Evolutionary conservation across 2,329 filamentous ascomycete species (phyloP), one percentile per base, ranked within the genome.

Genomic region (Colletotrichum truncatum): DNA sequence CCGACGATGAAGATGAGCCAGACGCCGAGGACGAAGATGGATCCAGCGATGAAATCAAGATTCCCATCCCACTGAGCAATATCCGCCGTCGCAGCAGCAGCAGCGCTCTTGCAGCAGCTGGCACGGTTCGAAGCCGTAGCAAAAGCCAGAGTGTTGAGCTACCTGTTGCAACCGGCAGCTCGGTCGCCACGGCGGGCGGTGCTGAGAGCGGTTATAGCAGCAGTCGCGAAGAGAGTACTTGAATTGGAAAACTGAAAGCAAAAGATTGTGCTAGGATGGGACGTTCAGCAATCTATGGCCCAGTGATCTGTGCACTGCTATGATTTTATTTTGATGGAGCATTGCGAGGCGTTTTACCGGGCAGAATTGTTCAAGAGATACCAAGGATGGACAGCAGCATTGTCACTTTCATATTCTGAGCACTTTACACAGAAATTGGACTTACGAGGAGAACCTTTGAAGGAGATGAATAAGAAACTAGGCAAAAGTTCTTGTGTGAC

Each of bases 121-220:
- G 74, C 16, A 76, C 74, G 0, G 69, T 70, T 1, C 69, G 75
- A 26, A 71, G 64, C 2, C 70, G 71, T 12, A 79, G 74, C 36
- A 77, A 75, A 53, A 79, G 74, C 36, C 71, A 72, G 10, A 75
- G 71, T 39, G 68, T 67, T 6, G 74, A 78, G 7, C 63, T 69
- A 3, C 66, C 68, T 10, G 57, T 70, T 7, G 73, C 73, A 0
- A 71, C 73, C 0, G 74, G 73, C 6, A 81, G 78, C 30, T 82
- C 80, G 4, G 74, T 73, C 7, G 80, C 80, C 4, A 82, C 80
- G 2, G 79, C 76, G 14, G 80, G 79, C 4, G 80, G 46, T 0
- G 72, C 73, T 1, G 74, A 74, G 63, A 83, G 81, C 56, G 75
- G 75, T 0, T 79, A 78, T 67, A 77, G 69, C 58, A 80, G 74